A percentile compares a stretch with the other conserved stretches of the same genome.
These are phyloP conservation scores for Mycena kentingensis DNA, from an alignment of 768 basidiomycete genomes.

Conservation along the genomic window DNA sequence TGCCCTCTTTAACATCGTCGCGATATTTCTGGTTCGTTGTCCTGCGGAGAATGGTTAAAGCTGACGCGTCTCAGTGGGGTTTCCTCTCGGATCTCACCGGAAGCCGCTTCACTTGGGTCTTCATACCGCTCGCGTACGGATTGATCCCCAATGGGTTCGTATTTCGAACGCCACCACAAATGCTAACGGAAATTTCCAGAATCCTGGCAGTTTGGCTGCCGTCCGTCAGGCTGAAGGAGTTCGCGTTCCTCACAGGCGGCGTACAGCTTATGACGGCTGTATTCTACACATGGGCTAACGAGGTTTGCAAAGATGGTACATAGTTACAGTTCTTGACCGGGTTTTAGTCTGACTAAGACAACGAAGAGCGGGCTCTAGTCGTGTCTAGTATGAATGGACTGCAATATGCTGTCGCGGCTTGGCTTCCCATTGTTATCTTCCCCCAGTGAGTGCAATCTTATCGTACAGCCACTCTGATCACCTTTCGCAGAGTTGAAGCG, in stretches of 20 bases:
- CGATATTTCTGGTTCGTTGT: slow-evolving; percentile 22
- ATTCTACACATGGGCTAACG: slow-evolving; percentile 31
- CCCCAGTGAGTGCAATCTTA: slow-evolving; percentile 23
- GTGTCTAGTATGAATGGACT: slow-evolving; percentile 30
- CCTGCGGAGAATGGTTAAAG: background rate
- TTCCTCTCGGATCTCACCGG: slow-evolving; percentile 29
- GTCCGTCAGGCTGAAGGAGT: slow-evolving; percentile 26
- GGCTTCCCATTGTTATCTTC: slow-evolving; percentile 31
- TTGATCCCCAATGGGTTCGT: slow-evolving; percentile 17
- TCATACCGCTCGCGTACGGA: slow-evolving; percentile 24
- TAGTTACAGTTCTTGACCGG: slow-evolving; percentile 11
- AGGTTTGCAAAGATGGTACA: slow-evolving; percentile 25
- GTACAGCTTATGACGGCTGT: slow-evolving; percentile 32
- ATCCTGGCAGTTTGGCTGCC: slow-evolving; percentile 29
- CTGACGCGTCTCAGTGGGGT: slow-evolving; percentile 19
- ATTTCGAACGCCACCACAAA: background rate
- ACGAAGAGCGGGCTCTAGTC: slow-evolving; percentile 29
- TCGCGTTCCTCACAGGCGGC: slow-evolving; percentile 28
- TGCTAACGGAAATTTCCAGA: slow-evolving; percentile 8
- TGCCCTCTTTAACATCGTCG: slow-evolving; percentile 25
- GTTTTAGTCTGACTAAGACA: no score
- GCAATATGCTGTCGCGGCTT: slow-evolving; percentile 29
- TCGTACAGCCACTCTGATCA: background rate
- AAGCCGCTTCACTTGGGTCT: slow-evolving; percentile 27
- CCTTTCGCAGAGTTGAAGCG: slow-evolving; percentile 9